Base-by-base conservation (phyloP, 371 early-diverging fungal species). In the Apophysomyces elegans region DNA sequence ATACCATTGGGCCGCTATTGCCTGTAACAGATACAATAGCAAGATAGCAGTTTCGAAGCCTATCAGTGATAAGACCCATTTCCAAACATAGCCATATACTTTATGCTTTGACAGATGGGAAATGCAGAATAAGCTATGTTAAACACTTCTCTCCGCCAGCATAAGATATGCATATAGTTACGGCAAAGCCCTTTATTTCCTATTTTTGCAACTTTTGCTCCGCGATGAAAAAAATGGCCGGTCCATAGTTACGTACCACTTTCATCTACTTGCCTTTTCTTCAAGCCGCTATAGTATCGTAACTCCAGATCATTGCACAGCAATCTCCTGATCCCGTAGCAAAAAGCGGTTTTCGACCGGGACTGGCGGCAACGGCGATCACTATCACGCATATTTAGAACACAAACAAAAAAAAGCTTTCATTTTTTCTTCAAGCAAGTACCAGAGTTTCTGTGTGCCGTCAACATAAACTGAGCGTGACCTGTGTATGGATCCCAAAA, bases 361-460 rank as follows among this genome's bases (percentile, higher is more conserved):
- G 92, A 63, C 90, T 89, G 59, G 95, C 68, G 5, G 95, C 94
- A n/a, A 96, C 92, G 5, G 89, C 89, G 61, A 97, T 95, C 37
- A 97, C 96, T 86, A 50, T 26, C 37, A n/a, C 36, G 11, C 37
- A 38, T 41, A 32, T 39, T 12, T n/a, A 58, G 13, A 32, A 66
- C 37, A 43, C 35, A 41, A 57, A 39, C 26, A 16, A 43, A 38
- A 4, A 18, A 18, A 18, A 18, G 18, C 16, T 45, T 45, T 45
- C 45, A 12, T 18, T 45, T 43, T 14, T 61, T 59, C 35, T 59
- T 54, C 59, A 36, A 46, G 45, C 35, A 14, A 60, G 60, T 84
- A 91, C 92, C 93, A 56, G 96, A 96, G 75, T 98, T 97, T 76
- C 96, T 95, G 77, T 98, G 99, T 45, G 98, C 99, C 73, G 94